Evolutionary conservation across 2,329 filamentous ascomycete genomes (phyloP), one percentile per base, ranked within the genome.

Genomic region (Fusarium sp.): DNA sequence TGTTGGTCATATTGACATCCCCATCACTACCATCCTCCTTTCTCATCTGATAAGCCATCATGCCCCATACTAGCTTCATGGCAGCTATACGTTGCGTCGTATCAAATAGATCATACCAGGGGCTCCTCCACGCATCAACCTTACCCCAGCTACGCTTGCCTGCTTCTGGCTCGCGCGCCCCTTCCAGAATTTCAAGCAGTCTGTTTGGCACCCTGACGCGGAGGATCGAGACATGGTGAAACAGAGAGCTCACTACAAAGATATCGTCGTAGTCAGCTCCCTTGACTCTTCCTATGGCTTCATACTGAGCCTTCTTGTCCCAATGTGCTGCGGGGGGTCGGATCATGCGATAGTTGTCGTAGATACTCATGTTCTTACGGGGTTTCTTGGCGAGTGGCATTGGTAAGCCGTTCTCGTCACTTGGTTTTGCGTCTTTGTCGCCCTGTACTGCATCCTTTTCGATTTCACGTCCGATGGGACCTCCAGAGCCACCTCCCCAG

Each of bases 321-420:
- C 89, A 91, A 24, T 83, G 86, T 9, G 83, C 80, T 12, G 85
- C 79, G 0, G 89, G 89, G 11, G 86, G 86, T 3, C 87, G 83
- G 46, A 91, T 82, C 83, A 88, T 89, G 60, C 89, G 85, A 78
- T 91, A 91, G 71, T 84, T 87, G 75, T 91, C 89, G 75, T 90
- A 91, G 49, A 90, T 83, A 66, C 83, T 84, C 76, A 87, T 79
- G 54, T 83, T 87, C 77, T 86, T 88, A 63, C 87, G 84, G 40
- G 84, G 78, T 66, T 84, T 87, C 77, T 88, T 88, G 38, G 73
- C 76, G 7, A 74, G 69, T 8, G 74, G 77, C 59, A 63, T 32
- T 30, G 73, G 77, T 55, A 63, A 20, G 43, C 73, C 73, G 45
- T 78, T 73, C 8, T 70, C 65, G 18, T 78, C 75, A 40, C 70